Evolutionary conservation across 257 asterid species (phyloP).

Genomic region (Nicotiana tomentosiformis): DNA sequence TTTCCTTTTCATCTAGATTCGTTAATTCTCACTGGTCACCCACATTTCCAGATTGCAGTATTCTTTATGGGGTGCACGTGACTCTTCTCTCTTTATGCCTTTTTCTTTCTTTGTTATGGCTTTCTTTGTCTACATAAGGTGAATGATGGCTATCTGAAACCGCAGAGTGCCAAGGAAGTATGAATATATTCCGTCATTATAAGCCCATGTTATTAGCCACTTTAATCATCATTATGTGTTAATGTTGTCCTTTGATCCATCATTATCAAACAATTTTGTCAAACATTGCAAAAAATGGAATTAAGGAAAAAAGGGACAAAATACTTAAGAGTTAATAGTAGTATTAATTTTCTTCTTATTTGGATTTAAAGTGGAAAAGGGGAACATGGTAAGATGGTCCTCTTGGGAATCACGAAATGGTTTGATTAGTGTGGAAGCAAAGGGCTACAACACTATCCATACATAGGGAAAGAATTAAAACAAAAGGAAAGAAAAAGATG

Average conservation of each 20-base stretch:
- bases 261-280: background rate
- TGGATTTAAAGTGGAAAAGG: slow-evolving; percentile 8
- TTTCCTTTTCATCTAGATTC: background rate
- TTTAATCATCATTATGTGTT: slow-evolving; percentile 14
- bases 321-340: background rate
- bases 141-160: background rate
- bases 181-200: slow-evolving; percentile 41
- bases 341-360: background rate
- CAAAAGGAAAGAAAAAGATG: slow-evolving; percentile 17
- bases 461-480: background rate
- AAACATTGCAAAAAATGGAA: background rate
- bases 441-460: slow-evolving; percentile 21
- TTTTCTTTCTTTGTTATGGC: slow-evolving; percentile 1
- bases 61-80: slow-evolving; percentile 45
- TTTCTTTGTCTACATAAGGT: background rate
- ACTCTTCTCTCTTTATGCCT: slow-evolving; percentile 22
- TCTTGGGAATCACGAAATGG: slow-evolving; percentile 44
- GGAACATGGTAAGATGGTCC: slow-evolving; percentile 47
- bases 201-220: slow-evolving; percentile 1
- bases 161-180: slow-evolving; percentile 38
- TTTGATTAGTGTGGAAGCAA: slow-evolving; percentile 58
- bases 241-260: background rate
- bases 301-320: background rate
- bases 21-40: slow-evolving; percentile 37
- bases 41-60: slow-evolving; percentile 30